A percentile compares a stretch with the other conserved stretches of the same genome.
phyloP scores from a whole-genome alignment of 2,329 filamentous ascomycete genomes.

The Fusarium domesticum region DNA sequence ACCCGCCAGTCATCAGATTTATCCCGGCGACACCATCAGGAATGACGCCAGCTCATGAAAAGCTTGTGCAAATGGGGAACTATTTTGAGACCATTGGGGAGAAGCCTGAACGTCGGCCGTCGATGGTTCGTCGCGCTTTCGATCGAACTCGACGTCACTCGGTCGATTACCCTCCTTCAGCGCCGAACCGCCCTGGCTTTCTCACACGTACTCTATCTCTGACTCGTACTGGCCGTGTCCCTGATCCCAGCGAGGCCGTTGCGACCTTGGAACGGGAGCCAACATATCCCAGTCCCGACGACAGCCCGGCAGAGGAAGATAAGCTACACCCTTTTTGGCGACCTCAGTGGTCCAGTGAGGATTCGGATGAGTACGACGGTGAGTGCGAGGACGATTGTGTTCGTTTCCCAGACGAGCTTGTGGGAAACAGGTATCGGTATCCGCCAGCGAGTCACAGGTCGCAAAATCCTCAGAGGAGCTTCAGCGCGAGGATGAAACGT shows the following conservation, averaged over 20 bases:
- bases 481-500: slow-evolving; percentile 53
- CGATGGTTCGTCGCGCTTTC: slow-evolving; percentile 54
- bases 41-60: slow-evolving; percentile 53
- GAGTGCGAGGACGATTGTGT: slow-evolving; percentile 29
- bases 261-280: slow-evolving; percentile 28
- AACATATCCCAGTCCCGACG: slow-evolving; percentile 43
- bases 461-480: slow-evolving; percentile 42
- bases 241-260: slow-evolving; percentile 27
- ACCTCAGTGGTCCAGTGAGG: slow-evolving; percentile 46
- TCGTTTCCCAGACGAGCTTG: slow-evolving; percentile 34
- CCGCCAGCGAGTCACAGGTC: slow-evolving; percentile 50
- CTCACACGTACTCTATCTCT: slow-evolving; percentile 54
- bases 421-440: slow-evolving; percentile 44
- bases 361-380: slow-evolving; percentile 29
- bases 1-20: slow-evolving; percentile 50
- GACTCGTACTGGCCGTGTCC: slow-evolving; percentile 38
- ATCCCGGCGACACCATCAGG: slow-evolving; percentile 63
- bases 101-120: slow-evolving; percentile 46
- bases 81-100: slow-evolving; percentile 49
- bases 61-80: slow-evolving; percentile 51
- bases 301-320: slow-evolving; percentile 49
- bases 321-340: slow-evolving; percentile 62
- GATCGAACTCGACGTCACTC: slow-evolving; percentile 47
- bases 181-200: slow-evolving; percentile 42
- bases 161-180: slow-evolving; percentile 40